A percentile compares a stretch with the other conserved stretches of the same genome.
These are phyloP conservation scores for Thinopyrum obtusiflorum DNA, from an alignment of 202 grass and related monocot species.

Conservation along the genomic window DNA sequence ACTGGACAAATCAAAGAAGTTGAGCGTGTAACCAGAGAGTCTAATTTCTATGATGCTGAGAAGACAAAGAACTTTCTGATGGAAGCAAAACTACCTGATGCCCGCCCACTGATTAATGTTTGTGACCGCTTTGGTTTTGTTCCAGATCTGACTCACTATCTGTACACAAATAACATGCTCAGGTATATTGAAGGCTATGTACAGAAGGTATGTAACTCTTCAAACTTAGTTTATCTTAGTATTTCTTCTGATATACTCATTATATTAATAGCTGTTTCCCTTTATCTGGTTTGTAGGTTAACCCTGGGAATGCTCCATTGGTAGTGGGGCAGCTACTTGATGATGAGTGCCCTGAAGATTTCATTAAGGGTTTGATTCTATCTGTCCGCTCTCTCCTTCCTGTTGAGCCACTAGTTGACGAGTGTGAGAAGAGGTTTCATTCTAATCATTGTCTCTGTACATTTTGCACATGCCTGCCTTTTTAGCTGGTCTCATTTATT, in stretches of 20 bases:
- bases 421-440: conserved; percentile 92
- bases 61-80: conserved; percentile 99
- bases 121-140: conserved; percentile 98
- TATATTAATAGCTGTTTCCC: conserved; percentile 4
- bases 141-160: conserved; percentile 92
- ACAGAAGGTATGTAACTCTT: conserved; percentile 64
- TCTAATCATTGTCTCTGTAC: not conserved
- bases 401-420: conserved; percentile 88
- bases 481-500: conserved; percentile 27
- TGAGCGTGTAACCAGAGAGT: conserved; percentile 95
- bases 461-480: too few species aligned
- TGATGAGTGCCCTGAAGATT: conserved; percentile 98
- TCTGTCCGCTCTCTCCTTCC: conserved; percentile 97
- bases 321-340: conserved; percentile 90
- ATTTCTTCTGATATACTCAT: not conserved
- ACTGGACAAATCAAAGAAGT: conserved; percentile 99
- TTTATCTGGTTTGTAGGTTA: conserved; percentile 59
- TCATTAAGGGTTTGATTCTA: conserved; percentile 95
- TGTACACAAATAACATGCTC: conserved; percentile 96
- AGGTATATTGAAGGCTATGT: conserved; percentile 97
- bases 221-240: not conserved
- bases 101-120: conserved; percentile 90
- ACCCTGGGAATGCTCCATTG: conserved; percentile 89
- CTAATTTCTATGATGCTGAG: conserved; percentile 96
- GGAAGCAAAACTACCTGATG: conserved; percentile 98